Conservation (phyloP, 805 yeast genomes). For the Kodamaea fukazawae region DNA sequence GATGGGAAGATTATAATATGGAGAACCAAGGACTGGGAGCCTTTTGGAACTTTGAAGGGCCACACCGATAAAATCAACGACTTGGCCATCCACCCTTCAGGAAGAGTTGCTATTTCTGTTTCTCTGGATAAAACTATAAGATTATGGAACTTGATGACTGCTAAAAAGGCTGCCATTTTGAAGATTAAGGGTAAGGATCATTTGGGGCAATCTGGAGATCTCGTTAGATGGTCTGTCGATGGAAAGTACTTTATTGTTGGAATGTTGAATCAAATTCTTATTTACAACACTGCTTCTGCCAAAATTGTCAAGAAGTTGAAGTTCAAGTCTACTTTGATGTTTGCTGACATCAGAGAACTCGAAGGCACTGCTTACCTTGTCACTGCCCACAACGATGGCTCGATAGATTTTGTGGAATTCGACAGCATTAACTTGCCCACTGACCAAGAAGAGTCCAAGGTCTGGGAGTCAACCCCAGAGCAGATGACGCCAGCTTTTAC, state of each 20-base stretch:
- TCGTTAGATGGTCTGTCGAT: constrained; percentile 61
- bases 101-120: constrained; percentile 85
- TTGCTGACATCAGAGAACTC: constrained; percentile 50
- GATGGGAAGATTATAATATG: constrained; percentile 89
- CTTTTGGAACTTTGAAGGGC: constrained; percentile 83
- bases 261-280: constrained; percentile 56
- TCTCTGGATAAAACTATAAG: constrained; percentile 80
- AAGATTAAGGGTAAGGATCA: constrained; percentile 70
- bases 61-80: constrained; percentile 84
- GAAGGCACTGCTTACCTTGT: constrained; percentile 56
- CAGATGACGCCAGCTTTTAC: constrained; percentile 48
- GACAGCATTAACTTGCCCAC: constrained; percentile 16
- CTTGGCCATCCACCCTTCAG: constrained; percentile 84
- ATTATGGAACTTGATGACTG: constrained; percentile 96
- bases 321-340: constrained; percentile 62
- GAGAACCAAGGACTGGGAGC: constrained; percentile 97
- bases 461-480: constrained; percentile 24
- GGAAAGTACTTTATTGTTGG: constrained; percentile 82
- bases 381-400: constrained; percentile 71
- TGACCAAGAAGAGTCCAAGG: constrained; percentile 24
- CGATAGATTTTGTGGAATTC: constrained; percentile 55
- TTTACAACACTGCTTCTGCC: constrained; percentile 65
- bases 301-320: constrained; percentile 53
- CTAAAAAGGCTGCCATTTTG: constrained; percentile 83
- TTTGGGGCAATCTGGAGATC: constrained; percentile 60